A percentile compares a stretch with the other conserved stretches of the same genome.
Evolutionary conservation across 1,139 yeast species (phyloP).

Genomic region (Pneumocystis sp.): DNA sequence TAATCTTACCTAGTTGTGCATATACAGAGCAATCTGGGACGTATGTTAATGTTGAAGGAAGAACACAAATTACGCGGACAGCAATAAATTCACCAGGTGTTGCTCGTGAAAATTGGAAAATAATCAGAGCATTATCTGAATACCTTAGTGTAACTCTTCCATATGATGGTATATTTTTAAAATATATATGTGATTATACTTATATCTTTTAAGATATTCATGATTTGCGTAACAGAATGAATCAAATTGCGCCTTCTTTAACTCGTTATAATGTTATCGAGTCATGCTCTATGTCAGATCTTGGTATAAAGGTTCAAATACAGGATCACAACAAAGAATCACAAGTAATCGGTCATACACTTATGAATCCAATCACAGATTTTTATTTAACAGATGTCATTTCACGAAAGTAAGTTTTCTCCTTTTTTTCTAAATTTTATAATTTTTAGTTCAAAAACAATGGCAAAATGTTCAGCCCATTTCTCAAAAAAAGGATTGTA

Average conservation of each 20-base stretch:
- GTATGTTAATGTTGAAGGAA: slow-evolving; percentile 83
- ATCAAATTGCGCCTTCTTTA: slow-evolving; percentile 69
- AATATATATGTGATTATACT: neutral
- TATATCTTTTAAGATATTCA: slow-evolving; percentile 27
- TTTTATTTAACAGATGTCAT: slow-evolving; percentile 81
- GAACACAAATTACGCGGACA: slow-evolving; percentile 74
- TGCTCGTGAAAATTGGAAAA: slow-evolving; percentile 89
- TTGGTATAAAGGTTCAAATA: slow-evolving; percentile 41
- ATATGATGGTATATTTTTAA: slow-evolving; percentile 38
- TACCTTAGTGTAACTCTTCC: slow-evolving; percentile 59
- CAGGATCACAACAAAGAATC: slow-evolving; percentile 27
- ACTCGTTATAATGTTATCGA: slow-evolving; percentile 64
- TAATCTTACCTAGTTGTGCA: slow-evolving; percentile 74
- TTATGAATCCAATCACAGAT: slow-evolving; percentile 45
- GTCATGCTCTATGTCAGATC: slow-evolving; percentile 45
- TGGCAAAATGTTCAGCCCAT: slow-evolving; percentile 12
- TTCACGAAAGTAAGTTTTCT: slow-evolving; percentile 48
- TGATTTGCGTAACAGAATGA: slow-evolving; percentile 55
- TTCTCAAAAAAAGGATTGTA: slow-evolving; percentile 6
- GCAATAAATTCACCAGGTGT: slow-evolving; percentile 85
- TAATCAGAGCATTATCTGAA: slow-evolving; percentile 69
- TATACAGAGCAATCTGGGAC: slow-evolving; percentile 81
- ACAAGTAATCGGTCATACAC: slow-evolving; percentile 34
- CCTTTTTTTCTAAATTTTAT: slow-evolving; percentile 62
- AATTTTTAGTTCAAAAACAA: slow-evolving; percentile 15